Evolutionary conservation across 2,329 filamentous ascomycete species (phyloP).

Genomic region (Aspergillus pseudoviridinutans): DNA sequence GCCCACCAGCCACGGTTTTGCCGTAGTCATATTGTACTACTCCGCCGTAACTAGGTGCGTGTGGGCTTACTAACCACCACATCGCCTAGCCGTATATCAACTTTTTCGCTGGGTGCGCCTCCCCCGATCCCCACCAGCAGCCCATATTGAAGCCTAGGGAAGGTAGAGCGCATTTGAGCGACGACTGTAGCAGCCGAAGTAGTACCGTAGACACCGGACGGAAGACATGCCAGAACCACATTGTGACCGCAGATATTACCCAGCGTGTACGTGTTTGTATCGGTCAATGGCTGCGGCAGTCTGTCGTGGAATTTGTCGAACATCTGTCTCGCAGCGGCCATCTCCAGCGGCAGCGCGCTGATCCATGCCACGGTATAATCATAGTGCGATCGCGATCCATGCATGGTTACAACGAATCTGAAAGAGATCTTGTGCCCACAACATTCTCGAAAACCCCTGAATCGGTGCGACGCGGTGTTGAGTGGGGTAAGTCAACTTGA

Average conservation of each 20-base stretch:
- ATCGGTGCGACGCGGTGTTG: too few species aligned
- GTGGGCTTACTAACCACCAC: constrained; percentile 12
- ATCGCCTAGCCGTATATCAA: constrained; percentile 15
- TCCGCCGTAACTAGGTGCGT: constrained; percentile 2
- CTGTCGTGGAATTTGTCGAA: constrained; percentile 1
- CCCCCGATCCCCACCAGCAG: constrained; percentile 15
- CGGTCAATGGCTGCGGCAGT: not conserved
- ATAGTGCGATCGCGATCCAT: too few species aligned
- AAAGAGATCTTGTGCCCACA: too few species aligned
- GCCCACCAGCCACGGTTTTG: constrained; percentile 7
- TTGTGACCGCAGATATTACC: not conserved
- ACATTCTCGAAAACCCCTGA: too few species aligned
- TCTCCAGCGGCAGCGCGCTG: not conserved
- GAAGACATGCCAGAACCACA: constrained; percentile 6
- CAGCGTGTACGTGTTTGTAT: constrained; percentile 1
- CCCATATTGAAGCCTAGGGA: not conserved
- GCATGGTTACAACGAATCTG: too few species aligned
- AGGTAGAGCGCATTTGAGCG: not conserved
- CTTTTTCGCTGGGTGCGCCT: constrained; percentile 2
- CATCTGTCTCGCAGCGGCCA: not conserved
- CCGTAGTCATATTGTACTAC: constrained; percentile 21
- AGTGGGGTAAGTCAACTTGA: too few species aligned
- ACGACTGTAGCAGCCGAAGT: not conserved
- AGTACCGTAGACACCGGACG: constrained; percentile 2
- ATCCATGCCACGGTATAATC: not conserved